Percentiles rank a stretch among this genome's conserved stretches.
Conservation (phyloP, 345 rosid species). For the Sapria himalayana region DNA sequence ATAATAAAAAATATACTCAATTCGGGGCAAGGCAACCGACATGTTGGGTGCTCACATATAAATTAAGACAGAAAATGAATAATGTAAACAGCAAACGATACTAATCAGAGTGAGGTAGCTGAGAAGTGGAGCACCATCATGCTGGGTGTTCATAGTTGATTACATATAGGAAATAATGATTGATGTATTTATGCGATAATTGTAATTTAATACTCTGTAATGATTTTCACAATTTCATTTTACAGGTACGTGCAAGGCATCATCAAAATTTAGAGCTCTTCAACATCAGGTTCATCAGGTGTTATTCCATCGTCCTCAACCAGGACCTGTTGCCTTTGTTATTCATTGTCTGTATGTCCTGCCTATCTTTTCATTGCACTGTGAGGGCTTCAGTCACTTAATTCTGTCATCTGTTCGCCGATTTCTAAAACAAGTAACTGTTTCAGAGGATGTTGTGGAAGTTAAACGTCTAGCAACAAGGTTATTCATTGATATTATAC, state of each 20-base stretch:
- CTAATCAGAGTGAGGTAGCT: too few relatives aligned
- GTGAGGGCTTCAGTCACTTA: constrained; percentile 88
- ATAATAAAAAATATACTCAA: too few relatives aligned
- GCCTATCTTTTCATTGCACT: constrained; percentile 41
- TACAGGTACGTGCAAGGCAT: constrained; percentile 60
- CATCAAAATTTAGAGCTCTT: constrained; percentile 49
- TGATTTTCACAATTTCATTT: constrained; percentile 4
- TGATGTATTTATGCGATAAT: too few relatives aligned
- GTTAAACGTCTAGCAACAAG: constrained; percentile 45
- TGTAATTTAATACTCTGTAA: too few relatives aligned
- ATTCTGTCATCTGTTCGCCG: constrained; percentile 58
- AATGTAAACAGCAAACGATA: too few relatives aligned
- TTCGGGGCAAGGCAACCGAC: too few relatives aligned
- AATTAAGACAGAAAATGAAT: too few relatives aligned
- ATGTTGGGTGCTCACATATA: too few relatives aligned
- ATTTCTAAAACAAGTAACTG: constrained; percentile 19
- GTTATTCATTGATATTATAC: constrained; percentile 31
- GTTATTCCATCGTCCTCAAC: constrained; percentile 41
- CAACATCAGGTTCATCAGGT: constrained; percentile 46
- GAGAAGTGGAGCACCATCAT: too few relatives aligned
- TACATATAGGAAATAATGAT: too few relatives aligned
- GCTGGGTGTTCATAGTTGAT: too few relatives aligned
- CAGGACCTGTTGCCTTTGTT: constrained; percentile 56
- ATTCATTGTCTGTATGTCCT: constrained; percentile 43
- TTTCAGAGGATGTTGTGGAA: constrained; percentile 17